Percentiles rank a stretch among this genome's conserved stretches.
These are phyloP conservation scores for Fraxinus ornus DNA, from an alignment of 305 asterid genomes.

Conservation along the genomic window DNA sequence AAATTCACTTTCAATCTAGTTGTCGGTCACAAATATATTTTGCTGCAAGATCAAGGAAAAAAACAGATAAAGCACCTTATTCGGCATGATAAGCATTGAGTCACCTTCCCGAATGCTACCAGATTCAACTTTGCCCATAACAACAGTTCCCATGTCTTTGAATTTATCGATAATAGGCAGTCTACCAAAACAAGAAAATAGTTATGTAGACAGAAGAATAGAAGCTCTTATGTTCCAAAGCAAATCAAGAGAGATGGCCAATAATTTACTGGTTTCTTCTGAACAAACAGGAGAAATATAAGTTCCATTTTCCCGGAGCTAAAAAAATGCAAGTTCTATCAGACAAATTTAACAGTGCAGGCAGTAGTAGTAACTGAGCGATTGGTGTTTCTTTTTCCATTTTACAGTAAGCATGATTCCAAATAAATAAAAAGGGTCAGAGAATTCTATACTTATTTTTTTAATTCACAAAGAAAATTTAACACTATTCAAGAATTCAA, in stretches of 20 bases:
- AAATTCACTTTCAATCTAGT: not conserved
- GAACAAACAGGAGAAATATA: not conserved
- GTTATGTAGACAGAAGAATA: not conserved
- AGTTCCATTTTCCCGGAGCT: not conserved
- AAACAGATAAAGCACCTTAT: conserved; percentile 56
- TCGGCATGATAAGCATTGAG: conserved; percentile 83
- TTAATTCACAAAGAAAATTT: not conserved
- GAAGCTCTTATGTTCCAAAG: not conserved
- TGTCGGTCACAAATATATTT: not conserved
- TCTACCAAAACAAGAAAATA: conserved; percentile 37
- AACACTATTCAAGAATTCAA: not conserved
- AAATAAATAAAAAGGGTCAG: not conserved
- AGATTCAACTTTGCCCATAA: conserved; percentile 96
- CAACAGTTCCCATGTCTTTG: conserved; percentile 98
- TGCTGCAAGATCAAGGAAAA: conserved; percentile 2
- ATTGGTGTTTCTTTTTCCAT: not conserved
- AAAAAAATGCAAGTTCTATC: not conserved
- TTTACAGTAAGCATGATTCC: not conserved
- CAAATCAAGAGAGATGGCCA: conserved; percentile 10
- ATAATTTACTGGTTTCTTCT: not conserved
- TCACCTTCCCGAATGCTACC: conserved; percentile 93
- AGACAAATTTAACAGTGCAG: not conserved
- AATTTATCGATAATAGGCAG: conserved; percentile 93
- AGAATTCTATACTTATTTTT: not conserved
- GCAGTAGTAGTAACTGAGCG: not conserved